These are phyloP conservation scores for Penicillium longicatenatum DNA, from an alignment of 495 filamentous ascomycete species.

Conservation along the genomic window DNA sequence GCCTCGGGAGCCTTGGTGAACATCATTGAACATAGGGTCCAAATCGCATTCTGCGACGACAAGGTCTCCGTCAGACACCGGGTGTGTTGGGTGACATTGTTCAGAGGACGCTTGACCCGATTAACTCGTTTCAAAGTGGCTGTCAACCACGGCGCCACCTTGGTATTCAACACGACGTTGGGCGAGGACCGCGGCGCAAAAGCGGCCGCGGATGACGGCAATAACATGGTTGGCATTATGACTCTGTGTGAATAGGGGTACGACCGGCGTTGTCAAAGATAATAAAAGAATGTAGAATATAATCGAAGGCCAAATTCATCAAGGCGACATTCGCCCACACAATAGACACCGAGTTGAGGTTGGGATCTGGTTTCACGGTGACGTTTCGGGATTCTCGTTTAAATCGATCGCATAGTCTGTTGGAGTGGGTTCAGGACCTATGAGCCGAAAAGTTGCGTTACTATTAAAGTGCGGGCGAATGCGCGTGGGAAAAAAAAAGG, in stretches of 20 bases:
- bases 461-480: slow-evolving; percentile 53
- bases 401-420: slow-evolving; percentile 28
- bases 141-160: slow-evolving; percentile 97
- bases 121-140: slow-evolving; percentile 96
- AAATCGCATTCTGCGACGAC: slow-evolving; percentile 88
- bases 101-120: slow-evolving; percentile 94
- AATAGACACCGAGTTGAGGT: slow-evolving; percentile 15
- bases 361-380: slow-evolving; percentile 3
- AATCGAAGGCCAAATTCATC: slow-evolving; percentile 36
- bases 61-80: slow-evolving; percentile 96
- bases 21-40: slow-evolving; percentile 94
- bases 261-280: slow-evolving; percentile 29
- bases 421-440: slow-evolving; percentile 22
- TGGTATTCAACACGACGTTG: slow-evolving; percentile 90
- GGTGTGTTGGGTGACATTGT: slow-evolving; percentile 95
- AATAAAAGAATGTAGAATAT: slow-evolving; percentile 36
- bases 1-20: slow-evolving; percentile 87
- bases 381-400: slow-evolving; percentile 9
- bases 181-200: slow-evolving; percentile 95
- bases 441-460: slow-evolving; percentile 30
- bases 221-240: slow-evolving; percentile 87
- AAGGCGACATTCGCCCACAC: slow-evolving; percentile 52
- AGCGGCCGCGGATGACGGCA: slow-evolving; percentile 93
- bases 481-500: slow-evolving; percentile 47
- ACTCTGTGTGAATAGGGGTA: slow-evolving; percentile 35